These are phyloP conservation scores for Saitozyma sp. DNA, from an alignment of 768 basidiomycete species.

Conservation along the genomic window DNA sequence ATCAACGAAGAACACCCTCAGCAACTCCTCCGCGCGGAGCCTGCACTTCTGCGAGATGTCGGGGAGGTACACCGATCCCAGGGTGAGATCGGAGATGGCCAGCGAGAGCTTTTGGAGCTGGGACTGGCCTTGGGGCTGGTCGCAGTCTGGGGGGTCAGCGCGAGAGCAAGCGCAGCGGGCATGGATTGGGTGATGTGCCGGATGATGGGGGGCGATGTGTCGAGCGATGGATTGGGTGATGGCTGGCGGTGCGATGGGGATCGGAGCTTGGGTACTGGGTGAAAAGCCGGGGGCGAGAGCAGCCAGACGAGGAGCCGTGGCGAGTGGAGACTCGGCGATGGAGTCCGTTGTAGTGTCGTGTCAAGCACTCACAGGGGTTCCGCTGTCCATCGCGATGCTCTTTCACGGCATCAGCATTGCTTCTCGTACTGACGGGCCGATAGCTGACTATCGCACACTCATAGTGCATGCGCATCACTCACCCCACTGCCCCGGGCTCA, in stretches of 20 bases:
- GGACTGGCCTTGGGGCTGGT: conserved; percentile 14
- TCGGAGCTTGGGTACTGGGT: too few relatives aligned
- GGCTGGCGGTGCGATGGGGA: too few relatives aligned
- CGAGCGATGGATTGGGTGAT: too few relatives aligned
- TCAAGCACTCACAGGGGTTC: conserved; percentile 25
- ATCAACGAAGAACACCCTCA: conserved; percentile 19
- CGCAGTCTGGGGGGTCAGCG: conserved; percentile 7
- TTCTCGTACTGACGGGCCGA: too few relatives aligned
- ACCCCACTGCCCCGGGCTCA: conserved; percentile 17
- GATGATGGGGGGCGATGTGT: background rate
- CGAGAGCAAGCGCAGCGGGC: background rate
- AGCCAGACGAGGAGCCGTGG: too few relatives aligned
- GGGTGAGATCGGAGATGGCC: conserved; percentile 9
- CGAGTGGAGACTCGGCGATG: too few relatives aligned
- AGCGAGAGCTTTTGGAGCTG: conserved; percentile 12
- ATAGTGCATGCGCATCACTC: background rate
- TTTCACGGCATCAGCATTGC: background rate
- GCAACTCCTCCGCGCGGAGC: background rate
- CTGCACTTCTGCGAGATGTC: background rate
- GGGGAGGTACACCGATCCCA: conserved; percentile 1
- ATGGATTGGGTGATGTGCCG: background rate
- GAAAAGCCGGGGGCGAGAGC: too few relatives aligned
- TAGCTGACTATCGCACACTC: too few relatives aligned
- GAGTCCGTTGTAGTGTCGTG: too few relatives aligned
- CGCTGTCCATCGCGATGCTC: conserved; percentile 22